Conservation (phyloP, 176 grass and related monocot species). For the Eleusine coracana region DNA sequence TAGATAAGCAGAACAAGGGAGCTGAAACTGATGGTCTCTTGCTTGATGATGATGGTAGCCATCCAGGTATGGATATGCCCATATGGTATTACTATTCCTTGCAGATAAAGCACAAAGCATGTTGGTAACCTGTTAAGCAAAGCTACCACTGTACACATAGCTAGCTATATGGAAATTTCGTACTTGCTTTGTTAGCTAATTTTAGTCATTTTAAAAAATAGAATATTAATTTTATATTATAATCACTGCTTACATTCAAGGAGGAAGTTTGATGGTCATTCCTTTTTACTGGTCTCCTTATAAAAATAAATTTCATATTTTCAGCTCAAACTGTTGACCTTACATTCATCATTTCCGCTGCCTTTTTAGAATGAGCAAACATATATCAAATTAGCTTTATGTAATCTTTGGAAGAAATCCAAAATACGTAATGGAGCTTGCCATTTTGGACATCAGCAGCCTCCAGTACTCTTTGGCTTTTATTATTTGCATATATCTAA, state of each 20-base stretch:
- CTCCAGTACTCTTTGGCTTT: not conserved
- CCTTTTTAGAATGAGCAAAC: slow-evolving; percentile 4
- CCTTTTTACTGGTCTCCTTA: not conserved
- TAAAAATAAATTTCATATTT: not conserved
- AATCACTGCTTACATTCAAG: not conserved
- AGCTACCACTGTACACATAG: slow-evolving; percentile 2
- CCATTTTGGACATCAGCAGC: not conserved
- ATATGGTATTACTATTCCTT: slow-evolving; percentile 27
- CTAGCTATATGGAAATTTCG: not conserved
- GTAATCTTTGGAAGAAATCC: not conserved
- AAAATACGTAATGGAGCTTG: slow-evolving; percentile 12
- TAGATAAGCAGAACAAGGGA: slow-evolving; percentile 60
- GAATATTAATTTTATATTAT: not conserved
- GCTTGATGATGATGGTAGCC: slow-evolving; percentile 65
- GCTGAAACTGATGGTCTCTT: slow-evolving; percentile 62
- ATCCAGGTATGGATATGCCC: slow-evolving; percentile 38
- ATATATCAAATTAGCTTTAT: not conserved
- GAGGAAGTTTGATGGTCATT: not conserved
- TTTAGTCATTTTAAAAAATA: not conserved
- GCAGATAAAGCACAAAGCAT: slow-evolving; percentile 19
- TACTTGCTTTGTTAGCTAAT: slow-evolving; percentile 1
- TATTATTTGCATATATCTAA: not conserved
- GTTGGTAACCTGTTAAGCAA: not conserved
- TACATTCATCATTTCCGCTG: not conserved
- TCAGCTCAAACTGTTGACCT: not conserved